phyloP scores from a whole-genome alignment of 441 rosid genomes.

The Pelargonium myrrhifolium region DNA sequence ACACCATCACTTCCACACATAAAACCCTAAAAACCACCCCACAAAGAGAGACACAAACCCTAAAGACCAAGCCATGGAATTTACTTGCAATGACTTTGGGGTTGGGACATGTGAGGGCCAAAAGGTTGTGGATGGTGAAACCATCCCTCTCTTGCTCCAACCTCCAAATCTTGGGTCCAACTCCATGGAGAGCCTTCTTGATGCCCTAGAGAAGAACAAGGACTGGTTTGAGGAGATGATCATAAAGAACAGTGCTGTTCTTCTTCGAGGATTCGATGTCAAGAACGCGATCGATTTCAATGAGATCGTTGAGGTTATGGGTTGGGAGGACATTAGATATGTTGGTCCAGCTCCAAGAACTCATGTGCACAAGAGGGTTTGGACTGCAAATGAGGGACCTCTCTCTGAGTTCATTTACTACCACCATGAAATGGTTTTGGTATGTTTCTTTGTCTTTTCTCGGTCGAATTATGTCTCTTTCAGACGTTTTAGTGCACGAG shows the following conservation, averaged over 20 bases:
- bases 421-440: constrained; percentile 71
- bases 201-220: constrained; percentile 32
- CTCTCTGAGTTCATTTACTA: constrained; percentile 54
- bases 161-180: constrained; percentile 25
- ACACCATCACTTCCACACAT: too few species aligned
- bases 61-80: neutral
- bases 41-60: too few species aligned
- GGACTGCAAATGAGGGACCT: constrained; percentile 74
- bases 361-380: constrained; percentile 45
- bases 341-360: constrained; percentile 57
- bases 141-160: constrained; percentile 43
- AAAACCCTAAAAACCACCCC: too few species aligned
- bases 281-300: constrained; percentile 43
- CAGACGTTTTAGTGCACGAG: too few species aligned
- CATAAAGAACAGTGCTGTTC: constrained; percentile 49
- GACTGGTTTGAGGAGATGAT: constrained; percentile 58
- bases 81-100: constrained; percentile 33
- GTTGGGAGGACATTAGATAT: constrained; percentile 52
- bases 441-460: neutral
- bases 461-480: too few species aligned
- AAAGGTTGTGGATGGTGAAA: constrained; percentile 52
- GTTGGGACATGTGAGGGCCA: constrained; percentile 53
- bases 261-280: constrained; percentile 50
- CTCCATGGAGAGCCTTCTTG: constrained; percentile 30
- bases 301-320: constrained; percentile 46